These are phyloP conservation scores for Starmerella geochares DNA, from an alignment of 805 yeast genomes.

Conservation along the genomic window DNA sequence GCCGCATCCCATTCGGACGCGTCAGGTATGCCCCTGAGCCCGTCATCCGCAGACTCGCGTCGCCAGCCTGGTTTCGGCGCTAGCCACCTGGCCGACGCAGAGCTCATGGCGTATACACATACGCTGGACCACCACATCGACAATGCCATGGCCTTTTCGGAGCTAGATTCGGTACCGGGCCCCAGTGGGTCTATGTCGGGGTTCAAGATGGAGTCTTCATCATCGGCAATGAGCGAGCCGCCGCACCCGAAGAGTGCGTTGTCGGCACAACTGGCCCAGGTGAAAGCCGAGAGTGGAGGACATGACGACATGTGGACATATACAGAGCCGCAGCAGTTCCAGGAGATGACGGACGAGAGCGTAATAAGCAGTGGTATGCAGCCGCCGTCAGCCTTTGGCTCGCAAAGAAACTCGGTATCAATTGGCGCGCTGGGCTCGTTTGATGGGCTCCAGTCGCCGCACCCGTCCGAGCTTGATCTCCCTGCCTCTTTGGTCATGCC, in stretches of 20 bases:
- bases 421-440: constrained; percentile 5
- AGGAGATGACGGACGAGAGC: neutral
- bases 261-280: constrained; percentile 21
- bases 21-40: constrained; percentile 14
- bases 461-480: neutral
- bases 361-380: neutral
- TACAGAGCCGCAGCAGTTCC: neutral
- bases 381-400: neutral
- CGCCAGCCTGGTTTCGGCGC: neutral
- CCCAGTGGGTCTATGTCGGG: neutral
- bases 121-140: neutral
- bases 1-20: constrained; percentile 8
- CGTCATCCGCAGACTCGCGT: constrained; percentile 14
- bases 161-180: neutral
- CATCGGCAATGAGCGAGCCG: neutral
- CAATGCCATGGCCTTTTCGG: neutral
- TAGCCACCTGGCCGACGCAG: constrained; percentile 2
- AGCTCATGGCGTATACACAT: constrained; percentile 11
- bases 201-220: neutral
- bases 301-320: neutral
- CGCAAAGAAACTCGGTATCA: neutral
- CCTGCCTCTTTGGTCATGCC: neutral
- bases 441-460: constrained; percentile 5
- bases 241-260: constrained; percentile 19
- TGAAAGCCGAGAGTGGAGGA: constrained; percentile 5